Base-by-base conservation (phyloP, 306 rosid species). In the Pterocarpus santalinus region DNA sequence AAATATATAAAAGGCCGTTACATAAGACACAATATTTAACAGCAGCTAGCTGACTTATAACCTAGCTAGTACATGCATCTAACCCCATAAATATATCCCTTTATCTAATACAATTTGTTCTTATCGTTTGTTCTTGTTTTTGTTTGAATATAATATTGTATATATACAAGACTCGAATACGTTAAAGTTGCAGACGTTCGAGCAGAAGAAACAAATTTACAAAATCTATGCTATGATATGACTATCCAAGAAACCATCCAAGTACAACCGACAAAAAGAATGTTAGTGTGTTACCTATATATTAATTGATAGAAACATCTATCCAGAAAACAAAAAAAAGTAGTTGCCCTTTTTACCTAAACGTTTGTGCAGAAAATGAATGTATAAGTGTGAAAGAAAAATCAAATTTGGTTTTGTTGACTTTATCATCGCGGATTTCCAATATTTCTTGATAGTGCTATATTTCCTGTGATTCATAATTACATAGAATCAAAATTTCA, bases 301-400 rank as follows among this genome's bases (percentile, higher is more conserved):
- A 52, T 52, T 52, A 52, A 52, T 49, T 15, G 46, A 44, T 22
- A 49, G 2, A 10, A 7, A 80, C 60, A 49, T 61, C 43, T 80
- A 61, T 22, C 28, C 28, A 22, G 28, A 22, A 22, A 22, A 22
- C 28, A 22, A 22, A 22, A 22, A 80, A 72, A 72, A 80, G 84
- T 64, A 28, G 55, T 10, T 63, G 13, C 12, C 41, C 55, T 30
- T 66, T 69, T 65, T 55, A 15, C 53, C 22, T 22, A 44, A 15
- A 65, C 13, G 15, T 53, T 39, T 35, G 44, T 38, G 30, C 5
- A 3, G 46, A 46, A 51, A 64, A 39, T 2, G 49, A 49, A 67
- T 35, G 33, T n/a, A 57, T 69, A 57, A 32, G 76, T 41, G 57
- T 22, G 17, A 56, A 11, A 12, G 12, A 49, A 77, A 52, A 10